A percentile compares a stretch with the other conserved stretches of the same genome.
Evolutionary conservation across 192 early-diverging fungal species (phyloP).

Genomic region (Umbelopsis isabellina): DNA sequence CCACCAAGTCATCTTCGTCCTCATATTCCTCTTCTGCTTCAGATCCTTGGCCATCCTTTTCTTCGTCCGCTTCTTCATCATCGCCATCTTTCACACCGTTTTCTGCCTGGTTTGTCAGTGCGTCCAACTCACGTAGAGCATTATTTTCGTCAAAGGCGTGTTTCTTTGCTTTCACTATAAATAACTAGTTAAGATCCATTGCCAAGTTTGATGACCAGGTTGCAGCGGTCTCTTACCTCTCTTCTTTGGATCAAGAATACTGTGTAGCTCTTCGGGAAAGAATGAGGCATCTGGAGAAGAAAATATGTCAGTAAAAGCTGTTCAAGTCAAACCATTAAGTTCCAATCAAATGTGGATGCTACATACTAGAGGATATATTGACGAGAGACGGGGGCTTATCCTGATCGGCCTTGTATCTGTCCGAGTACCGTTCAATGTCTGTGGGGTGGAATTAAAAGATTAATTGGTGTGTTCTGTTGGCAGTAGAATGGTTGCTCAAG

Average conservation of each 20-base stretch:
- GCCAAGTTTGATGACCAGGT: neutral
- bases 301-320: neutral
- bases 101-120: constrained; percentile 29
- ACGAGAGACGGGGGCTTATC: constrained; percentile 15
- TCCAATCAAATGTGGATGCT: too few species aligned
- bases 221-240: constrained; percentile 21
- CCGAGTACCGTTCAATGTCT: constrained; percentile 43
- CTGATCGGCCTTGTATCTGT: constrained; percentile 29
- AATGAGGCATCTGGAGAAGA: constrained; percentile 30
- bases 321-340: neutral
- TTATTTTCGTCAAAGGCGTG: constrained; percentile 1
- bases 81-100: constrained; percentile 22
- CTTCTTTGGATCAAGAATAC: constrained; percentile 34
- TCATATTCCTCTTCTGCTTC: constrained; percentile 33
- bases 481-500: neutral
- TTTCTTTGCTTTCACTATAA: constrained; percentile 24
- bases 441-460: neutral
- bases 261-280: constrained; percentile 40
- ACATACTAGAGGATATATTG: constrained; percentile 33
- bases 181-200: neutral
- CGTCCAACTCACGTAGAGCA: constrained; percentile 34
- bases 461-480: neutral
- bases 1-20: constrained; percentile 40
- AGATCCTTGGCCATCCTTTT: constrained; percentile 27
- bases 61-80: constrained; percentile 33